These are phyloP conservation scores for Barnettozyma sucrosica DNA, from an alignment of 805 yeast species.

Conservation along the genomic window DNA sequence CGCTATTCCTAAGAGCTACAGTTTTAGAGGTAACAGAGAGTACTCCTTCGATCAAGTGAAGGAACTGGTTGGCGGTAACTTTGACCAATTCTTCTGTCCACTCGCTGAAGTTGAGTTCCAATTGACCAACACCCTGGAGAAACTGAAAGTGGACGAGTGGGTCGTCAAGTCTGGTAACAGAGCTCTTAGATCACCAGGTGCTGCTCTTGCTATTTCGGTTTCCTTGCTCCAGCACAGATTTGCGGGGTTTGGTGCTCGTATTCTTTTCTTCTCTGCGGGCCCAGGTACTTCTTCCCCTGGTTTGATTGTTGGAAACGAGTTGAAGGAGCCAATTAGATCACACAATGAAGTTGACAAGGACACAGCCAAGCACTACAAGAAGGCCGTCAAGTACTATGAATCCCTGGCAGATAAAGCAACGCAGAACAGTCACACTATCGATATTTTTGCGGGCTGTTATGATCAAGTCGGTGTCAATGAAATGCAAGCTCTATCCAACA, in stretches of 20 bases:
- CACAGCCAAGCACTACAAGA: slow-evolving; percentile 77
- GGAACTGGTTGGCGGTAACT: slow-evolving; percentile 45
- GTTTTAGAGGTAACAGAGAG: slow-evolving; percentile 87
- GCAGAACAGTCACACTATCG: slow-evolving; percentile 71
- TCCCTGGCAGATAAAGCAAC: slow-evolving; percentile 67
- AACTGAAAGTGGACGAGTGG: slow-evolving; percentile 82
- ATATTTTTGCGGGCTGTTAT: slow-evolving; percentile 90
- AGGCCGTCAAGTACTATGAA: slow-evolving; percentile 79
- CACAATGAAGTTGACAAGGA: slow-evolving; percentile 96
- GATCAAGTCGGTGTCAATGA: slow-evolving; percentile 95
- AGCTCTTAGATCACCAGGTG: slow-evolving; percentile 87
- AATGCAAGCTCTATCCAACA: slow-evolving; percentile 80
- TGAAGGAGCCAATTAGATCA: slow-evolving; percentile 94
- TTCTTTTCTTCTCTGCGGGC: slow-evolving; percentile 89
- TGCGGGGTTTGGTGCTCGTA: slow-evolving; percentile 82
- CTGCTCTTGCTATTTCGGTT: slow-evolving; percentile 83
- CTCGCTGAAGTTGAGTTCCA: slow-evolving; percentile 77
- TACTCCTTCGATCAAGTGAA: slow-evolving; percentile 50
- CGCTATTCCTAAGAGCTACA: slow-evolving; percentile 65
- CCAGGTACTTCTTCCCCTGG: slow-evolving; percentile 96
- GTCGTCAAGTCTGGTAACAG: slow-evolving; percentile 77
- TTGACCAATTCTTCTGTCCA: slow-evolving; percentile 66
- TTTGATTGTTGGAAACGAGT: slow-evolving; percentile 81
- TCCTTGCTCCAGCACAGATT: slow-evolving; percentile 75
- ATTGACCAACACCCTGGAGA: slow-evolving; percentile 72